phyloP scores from a whole-genome alignment of 306 rosid genomes.

The Hippophae gyantsensis region DNA sequence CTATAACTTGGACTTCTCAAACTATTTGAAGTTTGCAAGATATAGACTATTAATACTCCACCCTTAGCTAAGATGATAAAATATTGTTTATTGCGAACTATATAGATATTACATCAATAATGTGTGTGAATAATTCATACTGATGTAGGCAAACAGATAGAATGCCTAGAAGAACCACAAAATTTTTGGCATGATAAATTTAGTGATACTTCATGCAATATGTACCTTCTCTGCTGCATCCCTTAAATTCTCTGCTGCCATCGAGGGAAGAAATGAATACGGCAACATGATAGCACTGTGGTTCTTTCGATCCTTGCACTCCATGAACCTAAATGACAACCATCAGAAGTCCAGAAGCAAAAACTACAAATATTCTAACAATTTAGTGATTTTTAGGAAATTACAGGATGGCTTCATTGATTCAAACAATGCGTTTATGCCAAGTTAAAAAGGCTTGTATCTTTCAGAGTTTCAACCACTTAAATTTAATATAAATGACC shows the following conservation, averaged over 20 bases:
- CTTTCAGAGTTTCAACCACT: too few species aligned
- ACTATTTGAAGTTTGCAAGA: too few species aligned
- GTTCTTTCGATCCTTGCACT: constrained; percentile 93
- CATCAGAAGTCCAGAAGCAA: constrained; percentile 18
- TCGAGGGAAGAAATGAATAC: constrained; percentile 70
- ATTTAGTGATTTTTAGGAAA: not conserved
- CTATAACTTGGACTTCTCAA: too few species aligned
- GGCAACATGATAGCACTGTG: constrained; percentile 62
- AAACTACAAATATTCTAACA: constrained; percentile 1
- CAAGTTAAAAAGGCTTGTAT: too few species aligned
- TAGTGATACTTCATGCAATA: constrained; percentile 6
- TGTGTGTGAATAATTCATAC: too few species aligned
- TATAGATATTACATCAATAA: too few species aligned
- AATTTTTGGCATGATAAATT: not conserved
- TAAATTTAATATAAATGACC: too few species aligned
- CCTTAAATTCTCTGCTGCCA: constrained; percentile 65
- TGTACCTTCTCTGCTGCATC: constrained; percentile 69
- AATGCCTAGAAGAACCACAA: too few species aligned
- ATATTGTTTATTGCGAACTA: too few species aligned
- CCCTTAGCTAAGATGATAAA: too few species aligned
- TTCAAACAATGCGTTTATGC: not conserved
- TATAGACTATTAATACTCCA: too few species aligned
- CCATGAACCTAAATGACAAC: constrained; percentile 69
- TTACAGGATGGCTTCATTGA: not conserved
- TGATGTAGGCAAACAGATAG: too few species aligned